Evolutionary conservation across 176 grass and related monocot species (phyloP), one percentile per base, ranked within the genome.

Genomic region (Aegilops sharonensis): DNA sequence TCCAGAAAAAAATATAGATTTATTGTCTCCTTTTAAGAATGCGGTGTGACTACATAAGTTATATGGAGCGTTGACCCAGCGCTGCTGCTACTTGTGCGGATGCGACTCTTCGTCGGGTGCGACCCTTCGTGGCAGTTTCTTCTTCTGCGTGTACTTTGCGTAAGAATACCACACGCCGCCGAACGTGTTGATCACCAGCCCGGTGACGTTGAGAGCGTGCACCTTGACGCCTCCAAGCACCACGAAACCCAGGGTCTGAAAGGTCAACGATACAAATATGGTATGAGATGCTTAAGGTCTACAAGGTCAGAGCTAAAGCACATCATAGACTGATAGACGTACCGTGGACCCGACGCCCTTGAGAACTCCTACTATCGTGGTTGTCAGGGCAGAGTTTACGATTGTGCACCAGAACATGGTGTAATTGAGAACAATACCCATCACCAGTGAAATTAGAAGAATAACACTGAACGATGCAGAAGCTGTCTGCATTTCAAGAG

Each of bases 341-440:
- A 98, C 96, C 7, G 96, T 95, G 21, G 96, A 98, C 0, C 88
- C 96, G 0, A 98, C 96, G 7, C 96, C 96, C 86, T 98, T 98
- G 23, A 98, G 96, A 82, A 98, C 96, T 63, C 96, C 96, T 24
- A 98, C 93, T 83, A 98, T 95, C 67, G 96, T 98, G 31, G 96
- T 98, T 11, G 96, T 98, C 35, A 98, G 87, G 54, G 96, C 96
- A 56, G 96, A 98, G 83, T 98, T 98, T 43, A 98, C 93, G 10
- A 98, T 91, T 3, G 96, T 98, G 90, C 96, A 98, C 90, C 89
- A 93, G 42, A 98, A 98, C 96, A 98, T 98, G 31, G 96, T 98
- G 78, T 78, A 98, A 79, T 98, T 98, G 12, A 98, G 90, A 70
- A 88, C 64, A 27, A 98, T 95, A 31, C 93, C 93, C 96, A 98